These are phyloP conservation scores for Drechslerella coelobrocha DNA, from an alignment of 2,329 filamentous ascomycete genomes.

Conservation along the genomic window DNA sequence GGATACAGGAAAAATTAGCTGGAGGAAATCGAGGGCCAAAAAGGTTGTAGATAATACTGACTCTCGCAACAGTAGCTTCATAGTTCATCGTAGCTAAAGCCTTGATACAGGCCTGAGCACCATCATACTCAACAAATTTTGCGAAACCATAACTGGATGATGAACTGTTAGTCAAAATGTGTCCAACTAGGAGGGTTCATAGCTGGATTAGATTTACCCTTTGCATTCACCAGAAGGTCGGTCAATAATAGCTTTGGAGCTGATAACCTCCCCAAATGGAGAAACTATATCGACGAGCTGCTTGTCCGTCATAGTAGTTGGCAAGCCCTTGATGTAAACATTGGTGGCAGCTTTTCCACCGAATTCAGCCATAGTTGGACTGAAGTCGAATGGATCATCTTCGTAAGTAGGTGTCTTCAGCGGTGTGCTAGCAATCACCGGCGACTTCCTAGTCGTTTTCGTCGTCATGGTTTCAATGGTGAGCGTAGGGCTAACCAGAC, in stretches of 20 bases:
- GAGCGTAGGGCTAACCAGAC: constrained; percentile 22
- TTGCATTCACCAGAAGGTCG: constrained; percentile 92
- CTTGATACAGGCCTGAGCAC: constrained; percentile 94
- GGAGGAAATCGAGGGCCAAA: background rate
- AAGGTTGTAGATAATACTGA: constrained; percentile 60
- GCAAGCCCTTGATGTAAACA: constrained; percentile 95
- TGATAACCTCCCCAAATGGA: constrained; percentile 92
- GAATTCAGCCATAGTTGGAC: constrained; percentile 13
- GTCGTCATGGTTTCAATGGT: constrained; percentile 15
- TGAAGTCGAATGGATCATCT: constrained; percentile 6
- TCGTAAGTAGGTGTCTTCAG: constrained; percentile 6
- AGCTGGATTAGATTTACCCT: constrained; percentile 68
- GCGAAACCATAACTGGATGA: constrained; percentile 86
- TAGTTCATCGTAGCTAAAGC: constrained; percentile 94
- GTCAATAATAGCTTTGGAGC: constrained; percentile 98
- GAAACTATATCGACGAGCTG: constrained; percentile 80
- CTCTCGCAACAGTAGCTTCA: constrained; percentile 94
- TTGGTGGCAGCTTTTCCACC: constrained; percentile 76
- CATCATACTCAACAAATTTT: constrained; percentile 84
- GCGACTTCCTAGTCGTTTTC: constrained; percentile 21
- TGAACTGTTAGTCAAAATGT: constrained; percentile 18
- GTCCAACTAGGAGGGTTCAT: background rate
- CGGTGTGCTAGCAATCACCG: constrained; percentile 43
- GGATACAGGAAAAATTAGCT: constrained; percentile 20
- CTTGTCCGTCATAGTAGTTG: constrained; percentile 93